These are phyloP conservation scores for Alectoria sarmentosa DNA, from an alignment of 495 filamentous ascomycete genomes.

Conservation along the genomic window DNA sequence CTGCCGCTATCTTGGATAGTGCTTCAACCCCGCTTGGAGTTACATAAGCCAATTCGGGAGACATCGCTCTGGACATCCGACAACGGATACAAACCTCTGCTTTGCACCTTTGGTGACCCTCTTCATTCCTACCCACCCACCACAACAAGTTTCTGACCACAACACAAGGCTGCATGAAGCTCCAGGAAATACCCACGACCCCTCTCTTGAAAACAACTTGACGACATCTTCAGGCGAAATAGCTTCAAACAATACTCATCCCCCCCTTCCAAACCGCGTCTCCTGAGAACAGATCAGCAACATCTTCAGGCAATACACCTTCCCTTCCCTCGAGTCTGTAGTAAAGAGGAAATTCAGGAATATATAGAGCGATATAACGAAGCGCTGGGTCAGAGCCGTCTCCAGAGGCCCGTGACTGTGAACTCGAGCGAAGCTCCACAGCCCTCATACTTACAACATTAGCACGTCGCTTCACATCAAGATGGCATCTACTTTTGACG, in stretches of 20 bases:
- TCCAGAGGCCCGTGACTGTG: not conserved
- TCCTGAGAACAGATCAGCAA: not conserved
- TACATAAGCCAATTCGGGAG: not conserved
- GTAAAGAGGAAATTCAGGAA: not conserved
- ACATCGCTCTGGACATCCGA: not conserved
- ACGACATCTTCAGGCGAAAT: not conserved
- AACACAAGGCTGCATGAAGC: not conserved
- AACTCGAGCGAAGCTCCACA: not conserved
- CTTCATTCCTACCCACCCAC: not conserved
- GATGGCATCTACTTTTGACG: conserved; percentile 58
- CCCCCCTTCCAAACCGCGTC: not conserved
- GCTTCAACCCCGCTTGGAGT: not conserved
- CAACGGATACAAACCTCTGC: not conserved
- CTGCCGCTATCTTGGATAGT: not conserved
- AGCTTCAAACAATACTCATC: not conserved
- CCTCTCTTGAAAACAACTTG: not conserved
- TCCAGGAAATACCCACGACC: not conserved
- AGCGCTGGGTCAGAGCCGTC: not conserved
- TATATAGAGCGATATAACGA: not conserved
- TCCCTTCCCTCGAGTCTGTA: not conserved
- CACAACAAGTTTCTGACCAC: not conserved
- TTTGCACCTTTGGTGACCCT: not conserved
- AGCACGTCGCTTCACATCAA: not conserved
- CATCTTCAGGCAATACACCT: not conserved
- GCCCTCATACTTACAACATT: not conserved